Conservation (phyloP, 179 eudicot genomes). For the Dionaea muscipula region DNA sequence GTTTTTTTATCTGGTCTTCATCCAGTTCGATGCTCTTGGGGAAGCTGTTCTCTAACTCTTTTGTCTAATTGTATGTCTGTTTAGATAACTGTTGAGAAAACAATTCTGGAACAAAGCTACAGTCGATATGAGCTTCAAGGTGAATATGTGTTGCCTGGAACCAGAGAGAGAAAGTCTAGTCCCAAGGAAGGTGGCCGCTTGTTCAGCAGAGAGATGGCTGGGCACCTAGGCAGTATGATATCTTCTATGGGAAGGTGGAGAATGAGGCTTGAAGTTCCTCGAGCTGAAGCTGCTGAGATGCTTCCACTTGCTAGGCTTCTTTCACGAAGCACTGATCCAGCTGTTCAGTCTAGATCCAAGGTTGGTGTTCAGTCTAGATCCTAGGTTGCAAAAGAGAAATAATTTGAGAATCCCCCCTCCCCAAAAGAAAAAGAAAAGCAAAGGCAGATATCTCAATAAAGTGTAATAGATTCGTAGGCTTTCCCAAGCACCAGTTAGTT, state of each 20-base stretch:
- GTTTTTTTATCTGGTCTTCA: no score
- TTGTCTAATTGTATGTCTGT: slow-evolving; percentile 5
- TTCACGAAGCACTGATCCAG: slow-evolving; percentile 92
- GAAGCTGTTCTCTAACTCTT: neutral
- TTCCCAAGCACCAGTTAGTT: no score
- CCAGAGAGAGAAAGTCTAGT: slow-evolving; percentile 62
- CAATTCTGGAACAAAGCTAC: slow-evolving; percentile 83
- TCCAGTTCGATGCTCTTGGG: no score
- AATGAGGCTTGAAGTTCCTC: slow-evolving; percentile 96
- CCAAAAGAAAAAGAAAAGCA: no score
- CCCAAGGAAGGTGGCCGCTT: slow-evolving; percentile 56
- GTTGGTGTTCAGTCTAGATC: slow-evolving; percentile 18
- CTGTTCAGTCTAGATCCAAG: slow-evolving; percentile 93
- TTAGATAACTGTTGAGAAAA: slow-evolving; percentile 89
- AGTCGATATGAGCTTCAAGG: slow-evolving; percentile 97
- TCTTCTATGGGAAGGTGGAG: slow-evolving; percentile 99
- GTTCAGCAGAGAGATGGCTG: slow-evolving; percentile 77
- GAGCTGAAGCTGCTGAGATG: slow-evolving; percentile 97
- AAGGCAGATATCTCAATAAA: no score
- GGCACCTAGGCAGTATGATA: slow-evolving; percentile 79
- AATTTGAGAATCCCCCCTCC: no score
- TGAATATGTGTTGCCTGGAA: slow-evolving; percentile 94
- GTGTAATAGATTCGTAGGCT: no score
- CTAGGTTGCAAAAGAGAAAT: no score
- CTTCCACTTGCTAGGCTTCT: slow-evolving; percentile 99